Evolutionary conservation across 2,329 filamentous ascomycete genomes (phyloP).

Genomic region (Aurifilum marmelostoma): DNA sequence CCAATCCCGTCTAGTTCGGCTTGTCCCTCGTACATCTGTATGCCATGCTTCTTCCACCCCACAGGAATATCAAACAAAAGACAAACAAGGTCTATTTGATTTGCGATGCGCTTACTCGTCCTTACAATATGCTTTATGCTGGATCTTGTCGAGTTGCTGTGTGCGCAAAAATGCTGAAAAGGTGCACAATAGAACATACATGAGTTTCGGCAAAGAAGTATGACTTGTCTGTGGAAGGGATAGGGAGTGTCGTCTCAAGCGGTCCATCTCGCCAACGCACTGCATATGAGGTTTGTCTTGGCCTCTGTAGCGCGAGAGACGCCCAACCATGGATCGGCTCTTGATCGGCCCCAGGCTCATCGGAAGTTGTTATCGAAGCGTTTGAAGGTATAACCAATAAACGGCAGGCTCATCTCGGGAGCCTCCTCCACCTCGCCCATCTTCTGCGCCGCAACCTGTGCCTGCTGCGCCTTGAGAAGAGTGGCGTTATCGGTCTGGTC

Average conservation of each 20-base stretch:
- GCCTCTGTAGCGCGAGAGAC: neutral
- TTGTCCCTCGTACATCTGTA: neutral
- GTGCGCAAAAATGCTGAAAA: neutral
- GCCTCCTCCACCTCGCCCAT: slow-evolving; percentile 66
- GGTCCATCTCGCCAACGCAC: neutral
- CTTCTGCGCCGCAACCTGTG: slow-evolving; percentile 49
- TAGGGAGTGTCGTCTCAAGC: neutral
- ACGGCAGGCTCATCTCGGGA: slow-evolving; percentile 93
- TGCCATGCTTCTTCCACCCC: slow-evolving; percentile 6
- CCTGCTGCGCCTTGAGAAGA: slow-evolving; percentile 80
- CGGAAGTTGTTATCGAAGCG: slow-evolving; percentile 80
- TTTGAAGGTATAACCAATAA: slow-evolving; percentile 97
- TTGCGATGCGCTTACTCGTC: neutral
- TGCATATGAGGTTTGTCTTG: neutral
- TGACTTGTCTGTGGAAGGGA: neutral
- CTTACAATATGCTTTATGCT: neutral
- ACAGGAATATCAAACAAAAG: slow-evolving; percentile 1
- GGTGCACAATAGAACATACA: neutral
- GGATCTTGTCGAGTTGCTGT: neutral
- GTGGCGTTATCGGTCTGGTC: slow-evolving; percentile 94
- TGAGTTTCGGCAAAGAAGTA: neutral
- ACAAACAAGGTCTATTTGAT: neutral
- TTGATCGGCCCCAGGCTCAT: slow-evolving; percentile 37
- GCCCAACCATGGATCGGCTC: neutral
- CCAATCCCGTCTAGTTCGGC: neutral